Percentiles rank a stretch among this genome's conserved stretches.
phyloP scores from a whole-genome alignment of 768 basidiomycete species.

The Gautieria morchelliformis region DNA sequence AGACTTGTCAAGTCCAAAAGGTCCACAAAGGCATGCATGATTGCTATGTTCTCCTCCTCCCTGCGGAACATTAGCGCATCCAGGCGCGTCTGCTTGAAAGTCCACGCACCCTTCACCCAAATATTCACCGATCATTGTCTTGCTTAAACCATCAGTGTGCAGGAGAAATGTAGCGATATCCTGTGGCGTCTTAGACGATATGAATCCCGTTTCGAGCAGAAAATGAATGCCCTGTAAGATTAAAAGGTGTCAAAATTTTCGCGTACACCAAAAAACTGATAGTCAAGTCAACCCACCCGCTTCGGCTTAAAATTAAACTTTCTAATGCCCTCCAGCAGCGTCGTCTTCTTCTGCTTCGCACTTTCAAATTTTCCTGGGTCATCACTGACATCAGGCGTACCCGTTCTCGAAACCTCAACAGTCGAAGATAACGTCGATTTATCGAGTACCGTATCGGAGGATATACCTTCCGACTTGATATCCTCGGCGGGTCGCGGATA shows the following conservation, averaged over 20 bases:
- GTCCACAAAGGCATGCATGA: constrained; percentile 98
- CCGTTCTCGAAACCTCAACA: constrained; percentile 48
- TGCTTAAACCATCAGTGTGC: constrained; percentile 85
- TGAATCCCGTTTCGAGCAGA: constrained; percentile 81
- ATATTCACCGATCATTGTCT: constrained; percentile 96
- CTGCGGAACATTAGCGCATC: constrained; percentile 30
- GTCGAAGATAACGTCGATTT: constrained; percentile 37
- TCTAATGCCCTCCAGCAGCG: constrained; percentile 86
- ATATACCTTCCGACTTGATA: constrained; percentile 36
- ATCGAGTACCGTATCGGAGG: constrained; percentile 50
- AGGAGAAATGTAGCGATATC: constrained; percentile 83
- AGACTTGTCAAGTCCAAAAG: constrained; percentile 75
- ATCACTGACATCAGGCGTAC: constrained; percentile 75
- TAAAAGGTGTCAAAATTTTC: background rate
- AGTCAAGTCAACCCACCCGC: constrained; percentile 36
- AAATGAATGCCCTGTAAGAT: constrained; percentile 72
- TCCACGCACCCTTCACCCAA: constrained; percentile 83
- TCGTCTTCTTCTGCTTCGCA: constrained; percentile 95
- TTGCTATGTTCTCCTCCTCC: constrained; percentile 80
- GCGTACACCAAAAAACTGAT: background rate
- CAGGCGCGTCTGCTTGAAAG: background rate
- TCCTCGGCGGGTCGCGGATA: constrained; percentile 33
- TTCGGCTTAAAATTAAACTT: constrained; percentile 99
- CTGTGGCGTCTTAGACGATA: constrained; percentile 55
- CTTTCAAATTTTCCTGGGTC: constrained; percentile 90